Percentiles rank a stretch among this genome's conserved stretches.
phyloP scores from a whole-genome alignment of 2,329 filamentous ascomycete species.

The Monilinia aucupariae region DNA sequence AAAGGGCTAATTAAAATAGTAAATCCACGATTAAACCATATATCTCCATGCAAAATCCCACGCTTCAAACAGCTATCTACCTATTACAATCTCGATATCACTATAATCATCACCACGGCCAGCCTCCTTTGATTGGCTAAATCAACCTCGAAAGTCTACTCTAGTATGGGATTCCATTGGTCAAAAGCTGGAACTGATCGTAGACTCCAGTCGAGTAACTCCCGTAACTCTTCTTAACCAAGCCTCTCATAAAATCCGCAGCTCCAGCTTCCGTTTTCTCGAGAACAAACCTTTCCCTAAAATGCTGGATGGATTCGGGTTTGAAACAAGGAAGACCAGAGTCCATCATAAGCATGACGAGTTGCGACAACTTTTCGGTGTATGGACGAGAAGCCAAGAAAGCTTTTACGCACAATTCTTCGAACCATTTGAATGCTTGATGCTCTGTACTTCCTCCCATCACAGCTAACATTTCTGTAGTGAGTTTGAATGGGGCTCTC shows the following conservation, averaged over 20 bases:
- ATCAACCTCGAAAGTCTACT: background rate
- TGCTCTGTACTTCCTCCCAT: slow-evolving; percentile 86
- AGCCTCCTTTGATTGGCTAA: background rate
- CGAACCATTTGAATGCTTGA: slow-evolving; percentile 91
- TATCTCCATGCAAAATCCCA: background rate
- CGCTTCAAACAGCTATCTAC: background rate
- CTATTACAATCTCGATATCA: background rate
- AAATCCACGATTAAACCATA: background rate
- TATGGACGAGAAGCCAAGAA: slow-evolving; percentile 86
- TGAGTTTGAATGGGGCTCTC: slow-evolving; percentile 96
- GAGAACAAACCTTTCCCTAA: slow-evolving; percentile 85
- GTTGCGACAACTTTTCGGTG: slow-evolving; percentile 80
- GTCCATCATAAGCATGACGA: slow-evolving; percentile 93
- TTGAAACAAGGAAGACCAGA: slow-evolving; percentile 97
- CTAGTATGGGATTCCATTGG: slow-evolving; percentile 87
- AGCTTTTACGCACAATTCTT: slow-evolving; percentile 91
- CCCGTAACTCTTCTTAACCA: slow-evolving; percentile 84
- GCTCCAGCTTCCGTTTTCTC: slow-evolving; percentile 90
- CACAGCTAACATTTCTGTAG: slow-evolving; percentile 95
- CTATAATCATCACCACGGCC: background rate
- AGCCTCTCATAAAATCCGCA: slow-evolving; percentile 84
- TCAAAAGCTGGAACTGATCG: slow-evolving; percentile 95
- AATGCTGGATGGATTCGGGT: slow-evolving; percentile 87
- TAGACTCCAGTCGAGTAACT: slow-evolving; percentile 93
- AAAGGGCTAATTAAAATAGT: background rate